Evolutionary conservation across 2,329 filamentous ascomycete genomes (phyloP).

Genomic region (Pezicula radicicola): DNA sequence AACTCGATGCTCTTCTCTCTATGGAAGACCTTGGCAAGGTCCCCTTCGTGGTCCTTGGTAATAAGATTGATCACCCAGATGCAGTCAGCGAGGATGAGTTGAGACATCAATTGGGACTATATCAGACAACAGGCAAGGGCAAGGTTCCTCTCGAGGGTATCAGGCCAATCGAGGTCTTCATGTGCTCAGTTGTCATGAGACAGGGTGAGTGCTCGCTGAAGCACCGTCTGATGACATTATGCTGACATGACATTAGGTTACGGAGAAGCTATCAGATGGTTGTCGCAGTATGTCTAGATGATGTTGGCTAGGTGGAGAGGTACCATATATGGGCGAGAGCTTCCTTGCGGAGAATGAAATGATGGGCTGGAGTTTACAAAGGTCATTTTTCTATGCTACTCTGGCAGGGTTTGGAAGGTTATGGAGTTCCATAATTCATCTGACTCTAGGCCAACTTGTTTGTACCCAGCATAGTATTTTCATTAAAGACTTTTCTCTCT

Average conservation of each 20-base stretch:
- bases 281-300: slow-evolving; percentile 83
- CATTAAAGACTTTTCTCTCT: slow-evolving; percentile 23
- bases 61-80: slow-evolving; percentile 99
- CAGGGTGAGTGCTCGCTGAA: slow-evolving; percentile 59
- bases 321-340: slow-evolving; percentile 7
- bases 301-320: neutral
- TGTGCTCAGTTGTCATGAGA: slow-evolving; percentile 98
- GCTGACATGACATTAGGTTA: slow-evolving; percentile 53
- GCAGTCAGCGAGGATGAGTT: slow-evolving; percentile 95
- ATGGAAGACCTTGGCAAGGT: slow-evolving; percentile 98
- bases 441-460: slow-evolving; percentile 19
- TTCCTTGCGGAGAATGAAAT: slow-evolving; percentile 21
- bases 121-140: slow-evolving; percentile 95
- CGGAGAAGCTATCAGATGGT: slow-evolving; percentile 86
- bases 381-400: slow-evolving; percentile 23
- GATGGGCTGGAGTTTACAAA: slow-evolving; percentile 29
- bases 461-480: slow-evolving; percentile 28
- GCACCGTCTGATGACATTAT: slow-evolving; percentile 3
- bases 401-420: slow-evolving; percentile 15
- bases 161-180: slow-evolving; percentile 93
- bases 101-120: slow-evolving; percentile 85
- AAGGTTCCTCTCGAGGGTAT: slow-evolving; percentile 91
- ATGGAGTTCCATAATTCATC: slow-evolving; percentile 17
- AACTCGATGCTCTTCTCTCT: slow-evolving; percentile 89
- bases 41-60: slow-evolving; percentile 92